phyloP scores from a whole-genome alignment of 495 filamentous ascomycete species.

The Penicillium odoratum region DNA sequence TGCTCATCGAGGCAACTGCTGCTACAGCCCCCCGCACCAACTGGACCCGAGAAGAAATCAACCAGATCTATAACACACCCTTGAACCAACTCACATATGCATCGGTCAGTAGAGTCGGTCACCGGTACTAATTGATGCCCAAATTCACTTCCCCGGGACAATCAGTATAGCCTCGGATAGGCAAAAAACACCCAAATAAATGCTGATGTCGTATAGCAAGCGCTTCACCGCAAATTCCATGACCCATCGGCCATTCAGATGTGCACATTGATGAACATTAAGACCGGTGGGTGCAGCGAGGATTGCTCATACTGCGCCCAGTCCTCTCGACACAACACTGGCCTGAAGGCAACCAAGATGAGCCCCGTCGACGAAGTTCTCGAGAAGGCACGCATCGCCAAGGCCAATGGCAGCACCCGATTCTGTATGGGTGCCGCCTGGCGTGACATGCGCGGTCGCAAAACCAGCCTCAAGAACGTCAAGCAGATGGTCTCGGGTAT shows the following conservation, averaged over 20 bases:
- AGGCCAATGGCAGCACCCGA: conserved; percentile 74
- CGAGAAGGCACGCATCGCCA: conserved; percentile 69
- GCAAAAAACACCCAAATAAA: not conserved
- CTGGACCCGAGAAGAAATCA: conserved; percentile 78
- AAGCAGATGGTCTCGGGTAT: conserved; percentile 80
- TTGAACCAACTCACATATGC: conserved; percentile 74
- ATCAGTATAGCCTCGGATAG: not conserved
- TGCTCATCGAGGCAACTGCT: conserved; percentile 53
- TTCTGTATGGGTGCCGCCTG: conserved; percentile 94
- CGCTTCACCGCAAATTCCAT: conserved; percentile 78
- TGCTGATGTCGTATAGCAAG: conserved; percentile 47
- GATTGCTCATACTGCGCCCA: conserved; percentile 91
- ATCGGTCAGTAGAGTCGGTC: conserved; percentile 51
- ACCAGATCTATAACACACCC: conserved; percentile 72
- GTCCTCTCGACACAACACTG: conserved; percentile 75
- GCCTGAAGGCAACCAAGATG: conserved; percentile 74
- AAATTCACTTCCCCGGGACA: not conserved
- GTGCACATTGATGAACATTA: conserved; percentile 93
- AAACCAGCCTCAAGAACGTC: conserved; percentile 73
- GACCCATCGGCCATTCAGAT: conserved; percentile 77
- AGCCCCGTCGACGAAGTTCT: conserved; percentile 76
- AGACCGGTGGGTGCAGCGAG: conserved; percentile 85
- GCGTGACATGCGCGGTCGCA: conserved; percentile 87
- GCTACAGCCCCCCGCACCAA: conserved; percentile 60
- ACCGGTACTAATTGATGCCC: not conserved